phyloP scores from a whole-genome alignment of 257 asterid genomes.

The Salvia miltiorrhiza region DNA sequence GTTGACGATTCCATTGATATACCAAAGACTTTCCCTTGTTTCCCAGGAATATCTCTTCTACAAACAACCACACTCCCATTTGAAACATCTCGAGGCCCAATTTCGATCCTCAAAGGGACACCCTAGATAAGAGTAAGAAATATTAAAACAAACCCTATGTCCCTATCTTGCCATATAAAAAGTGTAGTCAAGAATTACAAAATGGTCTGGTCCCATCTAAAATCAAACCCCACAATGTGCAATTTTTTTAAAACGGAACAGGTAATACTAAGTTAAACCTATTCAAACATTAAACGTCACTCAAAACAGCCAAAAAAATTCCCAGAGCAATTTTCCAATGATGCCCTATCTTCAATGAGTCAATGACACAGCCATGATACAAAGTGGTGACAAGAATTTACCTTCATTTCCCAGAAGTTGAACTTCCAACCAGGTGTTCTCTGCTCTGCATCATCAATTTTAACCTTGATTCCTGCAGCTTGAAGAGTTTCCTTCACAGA shows the following conservation, averaged over 20 bases:
- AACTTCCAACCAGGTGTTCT: slow-evolving; percentile 98
- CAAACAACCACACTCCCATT: slow-evolving; percentile 78
- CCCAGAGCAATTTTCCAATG: neutral
- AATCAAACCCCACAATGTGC: neutral
- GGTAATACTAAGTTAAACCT: neutral
- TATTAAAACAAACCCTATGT: slow-evolving; percentile 3
- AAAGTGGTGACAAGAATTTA: slow-evolving; percentile 24
- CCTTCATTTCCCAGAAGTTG: slow-evolving; percentile 99
- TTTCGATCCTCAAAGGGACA: slow-evolving; percentile 90
- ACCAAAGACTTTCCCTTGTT: slow-evolving; percentile 92
- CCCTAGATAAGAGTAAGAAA: slow-evolving; percentile 57
- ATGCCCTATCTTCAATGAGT: neutral
- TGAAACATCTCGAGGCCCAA: slow-evolving; percentile 93
- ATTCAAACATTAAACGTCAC: slow-evolving; percentile 5
- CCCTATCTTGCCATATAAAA: neutral
- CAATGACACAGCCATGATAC: neutral
- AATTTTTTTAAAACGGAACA: neutral
- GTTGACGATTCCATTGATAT: slow-evolving; percentile 82
- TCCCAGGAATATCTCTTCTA: slow-evolving; percentile 93
- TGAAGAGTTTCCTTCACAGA: slow-evolving; percentile 67
- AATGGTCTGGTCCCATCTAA: neutral
- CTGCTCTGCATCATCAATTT: slow-evolving; percentile 91
- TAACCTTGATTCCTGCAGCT: slow-evolving; percentile 77
- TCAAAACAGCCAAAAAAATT: neutral
- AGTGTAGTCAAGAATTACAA: neutral